Conservation (phyloP, 1,284 basidiomycete genomes). For the Athelia psychrophila region DNA sequence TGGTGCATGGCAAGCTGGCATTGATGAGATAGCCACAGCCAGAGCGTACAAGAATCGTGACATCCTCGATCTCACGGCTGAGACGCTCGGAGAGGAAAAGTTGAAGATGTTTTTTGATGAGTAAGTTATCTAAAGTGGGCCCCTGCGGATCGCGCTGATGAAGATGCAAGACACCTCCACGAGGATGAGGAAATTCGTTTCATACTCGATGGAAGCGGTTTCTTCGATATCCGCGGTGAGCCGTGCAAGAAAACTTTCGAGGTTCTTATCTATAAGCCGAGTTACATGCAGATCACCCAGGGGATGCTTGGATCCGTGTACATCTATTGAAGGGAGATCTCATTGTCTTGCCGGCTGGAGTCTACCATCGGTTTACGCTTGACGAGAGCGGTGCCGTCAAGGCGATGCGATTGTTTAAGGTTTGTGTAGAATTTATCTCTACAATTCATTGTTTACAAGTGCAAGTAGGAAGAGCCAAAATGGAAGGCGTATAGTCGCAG, state of each 20-base stretch:
- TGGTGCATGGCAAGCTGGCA: conserved; percentile 38
- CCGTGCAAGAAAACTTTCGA: neutral
- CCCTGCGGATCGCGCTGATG: conserved; percentile 3
- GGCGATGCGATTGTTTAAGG: conserved; percentile 79
- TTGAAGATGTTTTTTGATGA: conserved; percentile 81
- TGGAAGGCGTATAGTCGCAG: conserved; percentile 77
- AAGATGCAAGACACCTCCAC: conserved; percentile 68
- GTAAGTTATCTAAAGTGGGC: conserved; percentile 37
- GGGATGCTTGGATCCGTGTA: conserved; percentile 74
- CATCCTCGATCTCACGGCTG: conserved; percentile 70
- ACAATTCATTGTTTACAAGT: conserved; percentile 1
- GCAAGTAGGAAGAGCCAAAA: conserved; percentile 76
- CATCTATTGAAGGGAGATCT: conserved; percentile 70
- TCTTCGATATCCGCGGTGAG: conserved; percentile 81
- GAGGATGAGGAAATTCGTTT: conserved; percentile 92
- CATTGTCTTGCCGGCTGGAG: conserved; percentile 71
- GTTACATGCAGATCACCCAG: conserved; percentile 30
- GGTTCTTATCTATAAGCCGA: too few relatives aligned
- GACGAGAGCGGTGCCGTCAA: conserved; percentile 68
- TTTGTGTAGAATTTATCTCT: conserved; percentile 18
- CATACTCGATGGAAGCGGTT: conserved; percentile 78
- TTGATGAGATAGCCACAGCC: conserved; percentile 62
- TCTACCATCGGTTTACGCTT: conserved; percentile 86
- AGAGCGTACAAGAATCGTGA: conserved; percentile 79
- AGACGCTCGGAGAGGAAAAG: conserved; percentile 75